Percentiles rank a stretch among this genome's conserved stretches.
phyloP scores from a whole-genome alignment of 805 yeast genomes.

The Barnettozyma sp. region DNA sequence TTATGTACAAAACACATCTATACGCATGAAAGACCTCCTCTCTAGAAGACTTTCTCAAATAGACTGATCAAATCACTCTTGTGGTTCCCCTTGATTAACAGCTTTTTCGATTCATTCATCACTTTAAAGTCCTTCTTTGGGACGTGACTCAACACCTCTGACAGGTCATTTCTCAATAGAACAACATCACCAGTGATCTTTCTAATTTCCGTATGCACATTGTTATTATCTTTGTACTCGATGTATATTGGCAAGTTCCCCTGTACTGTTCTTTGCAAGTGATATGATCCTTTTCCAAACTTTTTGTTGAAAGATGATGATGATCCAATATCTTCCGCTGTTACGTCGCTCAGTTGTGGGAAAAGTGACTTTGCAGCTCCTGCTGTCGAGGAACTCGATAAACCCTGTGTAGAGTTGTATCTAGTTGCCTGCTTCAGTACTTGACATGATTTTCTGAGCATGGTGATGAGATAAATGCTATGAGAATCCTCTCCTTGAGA shows the following conservation, averaged over 20 bases:
- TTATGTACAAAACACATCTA: slow-evolving; percentile 1
- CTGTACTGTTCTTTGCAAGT: slow-evolving; percentile 40
- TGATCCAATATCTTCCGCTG: slow-evolving; percentile 25
- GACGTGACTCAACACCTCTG: slow-evolving; percentile 41
- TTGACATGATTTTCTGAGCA: slow-evolving; percentile 7
- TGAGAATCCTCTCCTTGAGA: too few relatives aligned
- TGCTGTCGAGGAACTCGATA: slow-evolving; percentile 7
- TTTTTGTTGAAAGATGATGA: slow-evolving; percentile 13
- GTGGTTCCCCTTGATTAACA: slow-evolving; percentile 27
- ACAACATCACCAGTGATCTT: slow-evolving; percentile 61
- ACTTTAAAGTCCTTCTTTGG: slow-evolving; percentile 41
- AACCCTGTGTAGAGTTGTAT: slow-evolving; percentile 13
- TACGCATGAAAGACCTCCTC: neutral
- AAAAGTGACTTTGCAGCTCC: slow-evolving; percentile 9
- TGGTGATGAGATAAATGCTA: neutral
- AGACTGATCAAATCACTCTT: slow-evolving; percentile 15
- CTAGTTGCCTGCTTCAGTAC: slow-evolving; percentile 7
- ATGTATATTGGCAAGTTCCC: slow-evolving; percentile 81
- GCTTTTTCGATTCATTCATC: slow-evolving; percentile 42
- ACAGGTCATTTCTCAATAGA: slow-evolving; percentile 61
- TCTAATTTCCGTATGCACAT: slow-evolving; percentile 65
- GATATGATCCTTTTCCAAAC: slow-evolving; percentile 28
- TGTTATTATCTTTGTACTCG: slow-evolving; percentile 56
- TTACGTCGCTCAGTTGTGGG: slow-evolving; percentile 28
- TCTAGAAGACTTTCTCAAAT: slow-evolving; percentile 16